phyloP scores from a whole-genome alignment of 176 grass and related monocot genomes.

The Oryza glumipatula region DNA sequence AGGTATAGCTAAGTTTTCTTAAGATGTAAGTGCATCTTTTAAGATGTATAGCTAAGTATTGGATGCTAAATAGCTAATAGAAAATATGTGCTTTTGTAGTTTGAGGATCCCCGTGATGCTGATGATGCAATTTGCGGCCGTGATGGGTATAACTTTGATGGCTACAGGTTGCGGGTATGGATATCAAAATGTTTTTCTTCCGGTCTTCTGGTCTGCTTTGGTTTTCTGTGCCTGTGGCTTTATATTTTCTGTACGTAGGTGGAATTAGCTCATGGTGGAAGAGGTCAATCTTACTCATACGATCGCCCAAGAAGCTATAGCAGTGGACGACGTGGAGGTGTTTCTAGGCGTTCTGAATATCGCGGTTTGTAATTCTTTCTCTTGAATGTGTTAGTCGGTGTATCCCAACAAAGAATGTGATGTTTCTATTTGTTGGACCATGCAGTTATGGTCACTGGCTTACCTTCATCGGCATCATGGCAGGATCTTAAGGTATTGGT shows the following conservation, averaged over 20 bases:
- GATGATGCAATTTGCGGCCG: constrained; percentile 91
- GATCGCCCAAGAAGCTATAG: constrained; percentile 80
- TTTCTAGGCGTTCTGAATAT: constrained; percentile 77
- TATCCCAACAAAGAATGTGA: not conserved
- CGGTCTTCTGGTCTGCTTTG: not conserved
- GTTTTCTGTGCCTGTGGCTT: not conserved
- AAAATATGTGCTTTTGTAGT: constrained; percentile 52
- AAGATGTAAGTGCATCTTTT: not conserved
- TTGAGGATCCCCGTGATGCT: constrained; percentile 86
- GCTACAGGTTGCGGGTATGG: constrained; percentile 75
- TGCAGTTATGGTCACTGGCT: constrained; percentile 81
- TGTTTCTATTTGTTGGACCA: constrained; percentile 26
- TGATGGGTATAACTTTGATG: constrained; percentile 93
- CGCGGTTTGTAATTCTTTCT: constrained; percentile 55
- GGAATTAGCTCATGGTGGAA: constrained; percentile 94
- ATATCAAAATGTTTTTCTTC: constrained; percentile 5
- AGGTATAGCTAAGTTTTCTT: constrained; percentile 8
- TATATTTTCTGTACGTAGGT: constrained; percentile 57
- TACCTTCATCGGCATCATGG: constrained; percentile 96
- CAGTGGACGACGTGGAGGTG: constrained; percentile 60
- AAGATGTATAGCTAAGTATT: not conserved
- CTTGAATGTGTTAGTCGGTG: not conserved
- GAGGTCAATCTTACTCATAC: constrained; percentile 72
- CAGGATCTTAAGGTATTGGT: constrained; percentile 88
- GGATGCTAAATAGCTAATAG: not conserved